Conservation (phyloP, 805 yeast species). For the Yamadazyma ubonensis region DNA sequence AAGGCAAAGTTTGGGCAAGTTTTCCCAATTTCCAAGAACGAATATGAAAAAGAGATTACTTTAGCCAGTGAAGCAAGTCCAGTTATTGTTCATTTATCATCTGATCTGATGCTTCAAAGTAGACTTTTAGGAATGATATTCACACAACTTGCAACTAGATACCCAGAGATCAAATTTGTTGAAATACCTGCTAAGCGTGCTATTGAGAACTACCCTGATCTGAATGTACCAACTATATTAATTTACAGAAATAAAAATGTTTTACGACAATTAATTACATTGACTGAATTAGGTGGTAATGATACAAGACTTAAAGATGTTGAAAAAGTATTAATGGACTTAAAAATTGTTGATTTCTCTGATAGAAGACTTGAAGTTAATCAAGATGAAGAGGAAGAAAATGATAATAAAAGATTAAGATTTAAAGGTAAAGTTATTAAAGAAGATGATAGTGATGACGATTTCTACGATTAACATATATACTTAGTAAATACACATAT, state of each 20-base stretch:
- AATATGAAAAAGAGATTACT: constrained; percentile 82
- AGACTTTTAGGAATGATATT: constrained; percentile 65
- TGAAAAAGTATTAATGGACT: constrained; percentile 66
- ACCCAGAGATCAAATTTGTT: constrained; percentile 81
- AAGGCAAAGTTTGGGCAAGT: constrained; percentile 72
- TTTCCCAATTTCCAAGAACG: constrained; percentile 78
- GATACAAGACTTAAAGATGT: constrained; percentile 67
- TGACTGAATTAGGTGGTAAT: constrained; percentile 82
- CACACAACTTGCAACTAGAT: constrained; percentile 58
- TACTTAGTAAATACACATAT: too few species aligned
- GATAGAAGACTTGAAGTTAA: constrained; percentile 69
- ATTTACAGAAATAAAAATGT: constrained; percentile 80
- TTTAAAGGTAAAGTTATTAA: constrained; percentile 58
- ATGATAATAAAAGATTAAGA: constrained; percentile 45
- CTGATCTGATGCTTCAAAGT: constrained; percentile 68
- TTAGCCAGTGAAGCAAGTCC: constrained; percentile 64
- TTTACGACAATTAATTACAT: constrained; percentile 74
- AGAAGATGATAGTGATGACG: constrained; percentile 35
- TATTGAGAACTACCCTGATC: constrained; percentile 86
- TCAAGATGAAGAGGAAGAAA: constrained; percentile 52
- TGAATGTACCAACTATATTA: constrained; percentile 86
- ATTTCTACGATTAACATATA: constrained; percentile 23
- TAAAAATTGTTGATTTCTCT: constrained; percentile 60
- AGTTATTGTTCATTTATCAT: constrained; percentile 77
- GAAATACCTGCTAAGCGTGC: constrained; percentile 92